Percentiles rank a stretch among this genome's conserved stretches.
Conservation (phyloP, 1,284 basidiomycete genomes). For the Ceratobasidium sp. region DNA sequence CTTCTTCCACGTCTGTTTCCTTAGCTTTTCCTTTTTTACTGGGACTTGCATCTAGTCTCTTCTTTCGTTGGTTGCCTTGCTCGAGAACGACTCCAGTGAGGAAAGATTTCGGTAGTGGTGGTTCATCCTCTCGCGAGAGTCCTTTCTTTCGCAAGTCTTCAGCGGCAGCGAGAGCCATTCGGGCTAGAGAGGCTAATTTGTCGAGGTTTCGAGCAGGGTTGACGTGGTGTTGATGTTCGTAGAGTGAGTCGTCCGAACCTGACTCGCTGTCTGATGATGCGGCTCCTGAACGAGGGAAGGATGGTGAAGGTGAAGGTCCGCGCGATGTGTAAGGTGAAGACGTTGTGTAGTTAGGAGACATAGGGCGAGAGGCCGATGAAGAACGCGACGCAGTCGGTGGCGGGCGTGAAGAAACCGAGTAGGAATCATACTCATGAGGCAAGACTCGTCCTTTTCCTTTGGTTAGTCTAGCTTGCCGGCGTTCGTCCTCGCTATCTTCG, state of each 20-base stretch:
- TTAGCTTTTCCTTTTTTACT: constrained; percentile 30
- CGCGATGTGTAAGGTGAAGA: constrained; percentile 42
- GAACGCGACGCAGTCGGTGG: constrained; percentile 9
- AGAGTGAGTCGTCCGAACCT: constrained; percentile 23
- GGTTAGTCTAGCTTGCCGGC: not conserved
- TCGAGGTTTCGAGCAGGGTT: constrained; percentile 24
- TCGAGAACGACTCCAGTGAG: constrained; percentile 36
- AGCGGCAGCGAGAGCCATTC: constrained; percentile 32
- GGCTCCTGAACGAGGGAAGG: constrained; percentile 14
- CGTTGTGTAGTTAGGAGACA: constrained; percentile 11
- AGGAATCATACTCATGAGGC: not conserved
- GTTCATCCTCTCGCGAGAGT: constrained; percentile 36
- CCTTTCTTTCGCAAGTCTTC: constrained; percentile 43
- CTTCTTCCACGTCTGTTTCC: constrained; percentile 25
- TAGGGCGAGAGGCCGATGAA: constrained; percentile 24
- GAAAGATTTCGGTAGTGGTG: constrained; percentile 35
- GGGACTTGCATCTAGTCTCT: constrained; percentile 16
- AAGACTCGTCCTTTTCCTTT: constrained; percentile 21
- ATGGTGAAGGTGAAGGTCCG: constrained; percentile 36
- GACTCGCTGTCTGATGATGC: constrained; percentile 32
- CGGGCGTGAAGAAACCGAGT: not conserved
- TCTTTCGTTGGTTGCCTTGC: constrained; percentile 21
- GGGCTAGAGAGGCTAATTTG: constrained; percentile 37
- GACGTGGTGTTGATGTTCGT: constrained; percentile 39
- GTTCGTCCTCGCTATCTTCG: not conserved